A percentile compares a stretch with the other conserved stretches of the same genome.
Conservation (phyloP, 148 eudicot species). For the Vaccinium macrocarpon region DNA sequence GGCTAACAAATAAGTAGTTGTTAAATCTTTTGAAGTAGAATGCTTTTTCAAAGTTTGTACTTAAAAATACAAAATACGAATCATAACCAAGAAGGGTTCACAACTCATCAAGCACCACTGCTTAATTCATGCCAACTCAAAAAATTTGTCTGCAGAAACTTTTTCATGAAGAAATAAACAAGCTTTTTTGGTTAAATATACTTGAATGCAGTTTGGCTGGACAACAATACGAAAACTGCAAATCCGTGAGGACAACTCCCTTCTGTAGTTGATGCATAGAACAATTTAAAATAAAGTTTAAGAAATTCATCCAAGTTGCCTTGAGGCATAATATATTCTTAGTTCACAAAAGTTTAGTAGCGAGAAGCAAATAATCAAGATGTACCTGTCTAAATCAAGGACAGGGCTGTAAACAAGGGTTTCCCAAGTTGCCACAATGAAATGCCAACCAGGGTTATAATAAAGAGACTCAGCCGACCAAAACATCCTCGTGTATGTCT, state of each 20-base stretch:
- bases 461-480: constrained; percentile 99
- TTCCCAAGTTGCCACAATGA: constrained; percentile 85
- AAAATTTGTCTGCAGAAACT: neutral
- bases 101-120: constrained; percentile 4
- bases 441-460: constrained; percentile 92
- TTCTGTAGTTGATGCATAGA: neutral
- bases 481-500: constrained; percentile 96
- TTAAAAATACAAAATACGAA: neutral
- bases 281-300: neutral
- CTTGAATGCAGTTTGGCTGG: neutral
- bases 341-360: neutral
- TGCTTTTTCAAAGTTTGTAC: neutral
- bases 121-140: neutral
- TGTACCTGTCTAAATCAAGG: constrained; percentile 92
- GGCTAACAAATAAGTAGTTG: neutral
- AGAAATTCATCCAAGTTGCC: neutral
- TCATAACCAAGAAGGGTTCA: neutral
- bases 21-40: neutral
- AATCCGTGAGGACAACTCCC: neutral
- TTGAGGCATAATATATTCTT: neutral
- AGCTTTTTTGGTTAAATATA: no score
- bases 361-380: neutral
- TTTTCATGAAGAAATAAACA: neutral
- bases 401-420: constrained; percentile 86
- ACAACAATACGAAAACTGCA: neutral